These are phyloP conservation scores for Neonectria ditissima DNA, from an alignment of 2,329 filamentous ascomycete genomes.

Conservation along the genomic window DNA sequence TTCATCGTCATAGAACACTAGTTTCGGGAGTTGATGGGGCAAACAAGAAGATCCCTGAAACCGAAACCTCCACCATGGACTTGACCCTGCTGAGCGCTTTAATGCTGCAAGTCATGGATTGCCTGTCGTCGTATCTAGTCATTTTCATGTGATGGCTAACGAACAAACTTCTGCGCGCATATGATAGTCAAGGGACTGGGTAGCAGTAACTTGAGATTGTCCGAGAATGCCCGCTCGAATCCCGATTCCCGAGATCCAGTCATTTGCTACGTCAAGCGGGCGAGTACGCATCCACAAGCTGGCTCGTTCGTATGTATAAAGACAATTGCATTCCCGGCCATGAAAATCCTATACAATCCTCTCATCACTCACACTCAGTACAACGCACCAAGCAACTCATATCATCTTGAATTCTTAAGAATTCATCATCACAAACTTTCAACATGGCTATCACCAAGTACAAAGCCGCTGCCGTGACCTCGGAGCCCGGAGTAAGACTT, in stretches of 20 bases:
- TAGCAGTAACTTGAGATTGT: neutral
- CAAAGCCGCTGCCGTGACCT: conserved; percentile 23
- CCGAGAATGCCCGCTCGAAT: conserved; percentile 13
- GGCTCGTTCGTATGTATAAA: conserved; percentile 7
- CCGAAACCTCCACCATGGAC: neutral
- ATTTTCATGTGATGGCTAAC: neutral
- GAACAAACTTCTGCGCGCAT: conserved; percentile 1
- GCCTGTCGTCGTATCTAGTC: neutral
- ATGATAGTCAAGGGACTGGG: conserved; percentile 1
- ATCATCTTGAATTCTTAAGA: conserved; percentile 6
- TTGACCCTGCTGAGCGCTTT: neutral
- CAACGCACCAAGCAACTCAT: neutral
- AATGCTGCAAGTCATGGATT: conserved; percentile 1
- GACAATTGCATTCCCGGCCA: neutral
- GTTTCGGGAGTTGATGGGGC: neutral
- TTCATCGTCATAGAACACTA: neutral
- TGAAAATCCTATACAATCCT: neutral
- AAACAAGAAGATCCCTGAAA: neutral
- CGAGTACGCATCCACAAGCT: neutral
- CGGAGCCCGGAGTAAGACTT: conserved; percentile 17
- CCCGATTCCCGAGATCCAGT: conserved; percentile 1
- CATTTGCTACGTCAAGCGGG: neutral
- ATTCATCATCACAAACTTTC: conserved; percentile 5
- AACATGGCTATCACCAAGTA: conserved; percentile 25
- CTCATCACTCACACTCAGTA: conserved; percentile 8